Percentiles rank a stretch among this genome's conserved stretches.
phyloP scores from a whole-genome alignment of 2,329 filamentous ascomycete genomes.

The Phyllosticta citribraziliensis region DNA sequence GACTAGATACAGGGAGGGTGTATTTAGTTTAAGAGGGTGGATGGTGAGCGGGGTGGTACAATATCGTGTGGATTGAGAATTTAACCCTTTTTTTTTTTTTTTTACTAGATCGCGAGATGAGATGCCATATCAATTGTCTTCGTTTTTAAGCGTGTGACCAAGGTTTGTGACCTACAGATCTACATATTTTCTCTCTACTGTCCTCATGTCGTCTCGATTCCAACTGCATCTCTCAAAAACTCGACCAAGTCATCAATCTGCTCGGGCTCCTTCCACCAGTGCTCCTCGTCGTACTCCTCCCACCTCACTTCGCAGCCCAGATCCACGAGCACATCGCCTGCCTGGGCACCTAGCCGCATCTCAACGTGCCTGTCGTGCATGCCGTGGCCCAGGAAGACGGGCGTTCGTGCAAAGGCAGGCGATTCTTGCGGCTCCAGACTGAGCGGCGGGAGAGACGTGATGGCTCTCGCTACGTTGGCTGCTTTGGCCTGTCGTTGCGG shows the following conservation, averaged over 20 bases:
- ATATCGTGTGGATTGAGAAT: too few relatives aligned
- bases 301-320: constrained; percentile 12
- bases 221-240: constrained; percentile 9
- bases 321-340: constrained; percentile 11
- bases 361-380: constrained; percentile 14
- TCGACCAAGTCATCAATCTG: constrained; percentile 16
- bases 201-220: background rate
- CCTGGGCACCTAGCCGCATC: constrained; percentile 11
- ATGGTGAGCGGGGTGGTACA: too few relatives aligned
- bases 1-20: too few relatives aligned
- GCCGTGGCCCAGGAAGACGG: constrained; percentile 17
- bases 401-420: constrained; percentile 6
- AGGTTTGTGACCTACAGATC: too few relatives aligned
- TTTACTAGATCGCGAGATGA: too few relatives aligned
- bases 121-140: too few relatives aligned
- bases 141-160: too few relatives aligned
- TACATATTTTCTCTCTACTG: too few relatives aligned
- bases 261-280: constrained; percentile 17
- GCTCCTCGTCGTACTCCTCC: constrained; percentile 15
- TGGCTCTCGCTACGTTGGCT: background rate
- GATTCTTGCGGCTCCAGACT: background rate
- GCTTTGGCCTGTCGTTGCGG: background rate
- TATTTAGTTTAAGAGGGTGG: too few relatives aligned
- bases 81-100: too few relatives aligned
- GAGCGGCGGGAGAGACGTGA: background rate